These are phyloP conservation scores for Quercus phellos DNA, from an alignment of 331 rosid species.

Conservation along the genomic window DNA sequence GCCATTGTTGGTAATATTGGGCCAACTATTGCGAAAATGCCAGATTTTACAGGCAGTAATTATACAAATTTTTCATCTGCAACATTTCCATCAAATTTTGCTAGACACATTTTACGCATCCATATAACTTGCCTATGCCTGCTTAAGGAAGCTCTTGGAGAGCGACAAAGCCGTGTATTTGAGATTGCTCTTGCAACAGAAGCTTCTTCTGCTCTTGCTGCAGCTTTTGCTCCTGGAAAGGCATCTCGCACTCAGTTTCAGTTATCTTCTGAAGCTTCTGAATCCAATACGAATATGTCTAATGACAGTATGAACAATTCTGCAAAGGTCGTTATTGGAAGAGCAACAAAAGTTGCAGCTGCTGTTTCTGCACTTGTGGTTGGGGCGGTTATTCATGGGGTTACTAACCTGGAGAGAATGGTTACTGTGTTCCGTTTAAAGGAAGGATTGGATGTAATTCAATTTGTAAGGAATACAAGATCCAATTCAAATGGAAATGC, in stretches of 20 bases:
- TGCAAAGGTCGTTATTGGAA: conserved; percentile 41
- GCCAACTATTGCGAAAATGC: conserved; percentile 53
- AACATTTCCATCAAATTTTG: conserved; percentile 51
- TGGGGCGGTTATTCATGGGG: conserved; percentile 83
- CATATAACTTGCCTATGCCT: conserved; percentile 74
- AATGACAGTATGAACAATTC: conserved; percentile 47
- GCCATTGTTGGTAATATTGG: conserved; percentile 81
- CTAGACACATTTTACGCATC: conserved; percentile 68
- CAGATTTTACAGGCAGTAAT: conserved; percentile 58
- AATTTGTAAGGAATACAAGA: conserved; percentile 67
- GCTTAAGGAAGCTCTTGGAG: conserved; percentile 98
- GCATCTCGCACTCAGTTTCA: conserved; percentile 81
- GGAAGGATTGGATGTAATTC: conserved; percentile 88
- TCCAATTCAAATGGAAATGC: conserved; percentile 90
- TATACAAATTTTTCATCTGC: conserved; percentile 43
- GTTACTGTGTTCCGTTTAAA: conserved; percentile 76
- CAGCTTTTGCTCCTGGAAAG: conserved; percentile 68
- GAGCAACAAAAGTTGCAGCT: conserved; percentile 78
- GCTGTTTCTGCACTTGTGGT: conserved; percentile 85
- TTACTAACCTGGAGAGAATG: conserved; percentile 87
- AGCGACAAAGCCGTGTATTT: conserved; percentile 95
- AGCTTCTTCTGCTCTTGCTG: conserved; percentile 74
- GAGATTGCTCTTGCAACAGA: conserved; percentile 95
- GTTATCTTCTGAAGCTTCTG: conserved; percentile 71
- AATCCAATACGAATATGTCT: conserved; percentile 39